These are phyloP conservation scores for Amaranthus tricolor DNA, from an alignment of 179 eudicot genomes.

Conservation along the genomic window DNA sequence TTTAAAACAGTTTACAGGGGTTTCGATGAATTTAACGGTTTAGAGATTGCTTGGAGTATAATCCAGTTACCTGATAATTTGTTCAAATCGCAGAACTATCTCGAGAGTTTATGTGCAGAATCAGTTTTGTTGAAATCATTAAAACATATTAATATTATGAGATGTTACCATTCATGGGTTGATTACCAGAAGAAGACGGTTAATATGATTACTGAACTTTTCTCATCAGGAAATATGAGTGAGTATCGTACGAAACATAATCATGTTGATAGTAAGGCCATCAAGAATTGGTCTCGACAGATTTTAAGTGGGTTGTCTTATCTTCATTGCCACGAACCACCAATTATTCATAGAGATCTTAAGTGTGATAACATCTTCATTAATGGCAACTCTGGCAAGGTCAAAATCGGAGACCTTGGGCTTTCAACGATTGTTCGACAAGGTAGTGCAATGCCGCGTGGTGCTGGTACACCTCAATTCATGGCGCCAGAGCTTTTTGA, in stretches of 20 bases:
- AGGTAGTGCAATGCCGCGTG: neutral
- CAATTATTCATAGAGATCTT: conserved; percentile 26
- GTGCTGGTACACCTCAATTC: conserved; percentile 12
- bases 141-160: conserved; percentile 23
- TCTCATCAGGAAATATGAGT: conserved; percentile 62
- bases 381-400: conserved; percentile 29
- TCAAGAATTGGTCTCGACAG: conserved; percentile 35
- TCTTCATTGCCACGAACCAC: conserved; percentile 26
- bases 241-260: conserved; percentile 41
- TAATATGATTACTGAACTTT: conserved; percentile 64
- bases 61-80: neutral
- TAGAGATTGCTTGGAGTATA: conserved; percentile 1
- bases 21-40: neutral
- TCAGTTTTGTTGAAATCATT: neutral
- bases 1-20: neutral
- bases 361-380: conserved; percentile 32
- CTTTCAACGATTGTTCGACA: conserved; percentile 18
- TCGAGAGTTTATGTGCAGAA: neutral
- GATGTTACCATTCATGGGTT: conserved; percentile 53
- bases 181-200: conserved; percentile 44
- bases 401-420: conserved; percentile 32
- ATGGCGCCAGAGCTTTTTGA: conserved; percentile 26
- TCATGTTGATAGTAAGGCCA: conserved; percentile 21
- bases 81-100: neutral
- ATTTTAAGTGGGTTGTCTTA: conserved; percentile 28